Conservation (phyloP, 2,329 filamentous ascomycete species). For the Pseudocercospora macadamiae region DNA sequence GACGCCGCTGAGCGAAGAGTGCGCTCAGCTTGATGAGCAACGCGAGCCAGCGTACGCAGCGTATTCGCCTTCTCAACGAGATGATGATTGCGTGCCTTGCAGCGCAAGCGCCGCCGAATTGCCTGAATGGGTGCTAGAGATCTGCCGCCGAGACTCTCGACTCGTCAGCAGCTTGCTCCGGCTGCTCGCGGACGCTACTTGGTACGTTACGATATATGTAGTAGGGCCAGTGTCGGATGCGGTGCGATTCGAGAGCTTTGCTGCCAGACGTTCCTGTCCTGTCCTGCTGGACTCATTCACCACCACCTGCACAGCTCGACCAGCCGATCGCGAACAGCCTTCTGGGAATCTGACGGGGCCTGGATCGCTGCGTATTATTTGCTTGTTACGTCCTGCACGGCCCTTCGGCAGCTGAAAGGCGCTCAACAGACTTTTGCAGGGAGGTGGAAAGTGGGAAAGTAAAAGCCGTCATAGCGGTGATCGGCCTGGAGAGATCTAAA, state of each 20-base stretch:
- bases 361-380: background rate
- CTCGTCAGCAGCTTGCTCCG: background rate
- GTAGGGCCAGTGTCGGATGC: too few species aligned
- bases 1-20: background rate
- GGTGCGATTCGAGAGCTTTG: background rate
- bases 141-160: too few species aligned
- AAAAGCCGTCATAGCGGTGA: too few species aligned
- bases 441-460: too few species aligned
- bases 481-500: too few species aligned
- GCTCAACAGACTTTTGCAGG: background rate
- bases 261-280: constrained; percentile 2
- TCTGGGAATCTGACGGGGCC: background rate
- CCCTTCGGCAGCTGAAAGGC: background rate
- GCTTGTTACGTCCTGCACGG: background rate
- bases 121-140: background rate
- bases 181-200: background rate
- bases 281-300: too few species aligned
- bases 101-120: background rate
- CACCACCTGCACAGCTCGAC: background rate
- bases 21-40: background rate
- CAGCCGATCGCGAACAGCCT: background rate
- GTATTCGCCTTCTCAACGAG: background rate
- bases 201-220: too few species aligned
- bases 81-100: constrained; percentile 1
- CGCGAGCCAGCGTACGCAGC: background rate